A percentile compares a stretch with the other conserved stretches of the same genome.
Conservation (phyloP, 164 flowering plant genomes). For the Stephania japonica region DNA sequence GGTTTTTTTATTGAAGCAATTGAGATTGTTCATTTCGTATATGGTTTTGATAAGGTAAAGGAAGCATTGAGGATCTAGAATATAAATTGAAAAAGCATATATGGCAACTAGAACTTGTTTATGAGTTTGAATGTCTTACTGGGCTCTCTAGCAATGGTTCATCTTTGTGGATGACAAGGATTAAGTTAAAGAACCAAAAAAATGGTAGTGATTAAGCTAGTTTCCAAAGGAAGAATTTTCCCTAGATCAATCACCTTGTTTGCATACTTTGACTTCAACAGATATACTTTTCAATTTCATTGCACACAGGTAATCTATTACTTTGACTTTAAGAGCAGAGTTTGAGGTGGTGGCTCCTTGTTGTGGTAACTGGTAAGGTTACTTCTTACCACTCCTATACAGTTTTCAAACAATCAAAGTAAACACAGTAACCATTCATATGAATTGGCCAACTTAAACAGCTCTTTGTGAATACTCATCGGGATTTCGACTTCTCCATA, state of each 20-base stretch:
- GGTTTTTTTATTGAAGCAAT: too few relatives aligned
- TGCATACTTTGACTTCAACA: neutral
- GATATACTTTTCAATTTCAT: neutral
- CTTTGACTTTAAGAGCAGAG: neutral
- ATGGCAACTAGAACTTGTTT: neutral
- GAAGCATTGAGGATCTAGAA: neutral
- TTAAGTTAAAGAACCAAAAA: too few relatives aligned
- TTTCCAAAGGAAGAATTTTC: neutral
- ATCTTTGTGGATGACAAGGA: neutral
- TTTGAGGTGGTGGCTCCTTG: too few relatives aligned
- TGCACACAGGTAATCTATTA: neutral
- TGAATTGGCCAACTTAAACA: too few relatives aligned
- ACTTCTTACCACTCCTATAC: too few relatives aligned
- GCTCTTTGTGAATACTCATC: too few relatives aligned
- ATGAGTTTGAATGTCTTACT: neutral
- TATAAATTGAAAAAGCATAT: neutral
- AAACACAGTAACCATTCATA: too few relatives aligned
- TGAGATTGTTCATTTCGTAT: neutral
- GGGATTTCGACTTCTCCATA: too few relatives aligned
- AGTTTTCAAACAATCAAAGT: too few relatives aligned
- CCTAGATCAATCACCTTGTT: neutral
- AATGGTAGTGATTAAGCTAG: too few relatives aligned
- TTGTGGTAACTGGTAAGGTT: too few relatives aligned
- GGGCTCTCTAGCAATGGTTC: neutral
- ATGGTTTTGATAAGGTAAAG: too few relatives aligned